phyloP scores from a whole-genome alignment of 2,329 filamentous ascomycete species.

The Oidium heveae region DNA sequence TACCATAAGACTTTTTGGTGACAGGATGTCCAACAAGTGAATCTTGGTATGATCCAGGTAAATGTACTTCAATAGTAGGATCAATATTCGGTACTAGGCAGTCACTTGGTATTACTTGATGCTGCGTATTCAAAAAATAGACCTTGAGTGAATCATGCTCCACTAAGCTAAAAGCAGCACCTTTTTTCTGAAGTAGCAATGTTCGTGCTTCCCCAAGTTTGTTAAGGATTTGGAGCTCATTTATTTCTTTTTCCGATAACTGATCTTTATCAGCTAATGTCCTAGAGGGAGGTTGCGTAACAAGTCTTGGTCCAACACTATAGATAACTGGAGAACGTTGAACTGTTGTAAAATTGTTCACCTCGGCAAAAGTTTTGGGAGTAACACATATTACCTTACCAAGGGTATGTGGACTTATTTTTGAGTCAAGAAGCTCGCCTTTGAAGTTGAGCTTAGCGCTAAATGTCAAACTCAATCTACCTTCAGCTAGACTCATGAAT shows the following conservation, averaged over 20 bases:
- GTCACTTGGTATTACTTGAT: neutral
- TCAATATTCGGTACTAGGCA: slow-evolving; percentile 5
- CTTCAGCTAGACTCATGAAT: slow-evolving; percentile 27
- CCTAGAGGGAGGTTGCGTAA: slow-evolving; percentile 14
- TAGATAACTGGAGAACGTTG: slow-evolving; percentile 1
- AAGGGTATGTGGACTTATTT: slow-evolving; percentile 27
- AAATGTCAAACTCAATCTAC: slow-evolving; percentile 32
- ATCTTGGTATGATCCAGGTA: slow-evolving; percentile 2
- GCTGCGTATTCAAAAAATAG: slow-evolving; percentile 4
- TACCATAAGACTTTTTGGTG: slow-evolving; percentile 12
- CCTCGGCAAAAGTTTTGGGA: slow-evolving; percentile 21
- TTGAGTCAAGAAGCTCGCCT: slow-evolving; percentile 27
- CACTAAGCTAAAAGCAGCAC: slow-evolving; percentile 2
- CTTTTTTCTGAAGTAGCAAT: slow-evolving; percentile 3
- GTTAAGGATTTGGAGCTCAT: slow-evolving; percentile 23
- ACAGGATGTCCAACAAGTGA: slow-evolving; percentile 2
- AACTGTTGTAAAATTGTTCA: slow-evolving; percentile 5
- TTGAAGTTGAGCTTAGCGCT: slow-evolving; percentile 28
- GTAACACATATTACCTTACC: slow-evolving; percentile 31
- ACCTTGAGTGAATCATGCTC: slow-evolving; percentile 1
- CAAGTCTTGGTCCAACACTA: slow-evolving; percentile 4
- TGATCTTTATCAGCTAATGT: slow-evolving; percentile 18
- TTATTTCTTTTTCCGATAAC: slow-evolving; percentile 19
- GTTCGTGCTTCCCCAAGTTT: slow-evolving; percentile 19
- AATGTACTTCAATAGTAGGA: slow-evolving; percentile 9